A percentile compares a stretch with the other conserved stretches of the same genome.
Evolutionary conservation across 139 green algal genomes (phyloP).

Genomic region (Coelastrella sp.): DNA sequence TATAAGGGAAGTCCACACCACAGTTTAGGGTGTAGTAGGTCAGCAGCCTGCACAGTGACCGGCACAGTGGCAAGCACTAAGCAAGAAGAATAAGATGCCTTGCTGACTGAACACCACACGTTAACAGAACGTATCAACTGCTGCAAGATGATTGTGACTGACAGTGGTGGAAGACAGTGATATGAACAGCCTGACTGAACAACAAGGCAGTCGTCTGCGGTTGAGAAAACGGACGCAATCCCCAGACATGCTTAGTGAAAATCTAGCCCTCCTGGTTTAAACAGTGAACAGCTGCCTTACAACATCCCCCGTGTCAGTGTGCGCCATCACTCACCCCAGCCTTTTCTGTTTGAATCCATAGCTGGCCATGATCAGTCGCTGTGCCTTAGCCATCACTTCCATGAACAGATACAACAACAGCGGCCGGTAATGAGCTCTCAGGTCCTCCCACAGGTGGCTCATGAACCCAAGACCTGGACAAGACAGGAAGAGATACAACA

Average conservation of each 20-base stretch:
- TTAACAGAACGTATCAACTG: too few relatives aligned
- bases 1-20: background rate
- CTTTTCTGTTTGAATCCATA: conserved; percentile 24
- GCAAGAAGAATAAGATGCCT: background rate
- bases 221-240: too few relatives aligned
- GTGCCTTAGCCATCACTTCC: conserved; percentile 47
- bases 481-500: too few relatives aligned
- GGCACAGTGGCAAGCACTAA: background rate
- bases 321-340: conserved; percentile 4
- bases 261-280: too few relatives aligned
- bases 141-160: too few relatives aligned
- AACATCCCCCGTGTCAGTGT: too few relatives aligned
- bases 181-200: too few relatives aligned
- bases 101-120: too few relatives aligned
- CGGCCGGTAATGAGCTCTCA: conserved; percentile 46
- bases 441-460: conserved; percentile 58
- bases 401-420: conserved; percentile 53
- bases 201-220: too few relatives aligned
- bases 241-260: too few relatives aligned
- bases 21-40: conserved; percentile 30
- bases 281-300: too few relatives aligned
- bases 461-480: conserved; percentile 46
- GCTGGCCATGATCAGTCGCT: conserved; percentile 31
- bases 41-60: background rate
- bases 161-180: too few relatives aligned